phyloP scores from a whole-genome alignment of 2,329 filamentous ascomycete species.

The Fusarium sublunatum region DNA sequence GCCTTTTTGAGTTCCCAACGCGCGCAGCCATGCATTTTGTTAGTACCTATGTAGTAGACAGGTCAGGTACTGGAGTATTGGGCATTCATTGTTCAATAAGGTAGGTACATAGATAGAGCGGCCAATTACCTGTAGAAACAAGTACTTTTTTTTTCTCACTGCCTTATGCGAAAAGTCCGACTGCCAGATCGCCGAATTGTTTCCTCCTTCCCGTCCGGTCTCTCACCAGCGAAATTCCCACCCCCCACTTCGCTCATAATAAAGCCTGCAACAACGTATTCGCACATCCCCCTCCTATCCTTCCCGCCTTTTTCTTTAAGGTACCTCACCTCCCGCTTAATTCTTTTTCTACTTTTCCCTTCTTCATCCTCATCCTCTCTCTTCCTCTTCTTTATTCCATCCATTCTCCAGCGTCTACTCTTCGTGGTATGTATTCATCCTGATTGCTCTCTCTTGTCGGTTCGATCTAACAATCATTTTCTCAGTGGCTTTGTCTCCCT shows the following conservation, averaged over 20 bases:
- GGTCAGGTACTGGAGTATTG: conserved; percentile 11
- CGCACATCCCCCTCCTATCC: conserved; percentile 46
- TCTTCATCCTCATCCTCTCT: conserved; percentile 33
- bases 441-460: conserved; percentile 14
- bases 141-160: neutral
- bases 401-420: conserved; percentile 26
- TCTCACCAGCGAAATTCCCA: conserved; percentile 35
- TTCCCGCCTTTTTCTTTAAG: conserved; percentile 44
- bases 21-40: conserved; percentile 14
- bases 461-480: conserved; percentile 32
- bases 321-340: conserved; percentile 48
- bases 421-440: conserved; percentile 16
- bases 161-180: no score
- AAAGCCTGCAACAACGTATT: conserved; percentile 46
- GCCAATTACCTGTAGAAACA: neutral
- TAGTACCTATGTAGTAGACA: no score
- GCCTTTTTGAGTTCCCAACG: neutral
- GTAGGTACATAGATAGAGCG: conserved; percentile 14
- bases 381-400: conserved; percentile 27
- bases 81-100: no score
- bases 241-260: conserved; percentile 40
- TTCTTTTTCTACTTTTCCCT: conserved; percentile 44
- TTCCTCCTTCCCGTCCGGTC: conserved; percentile 18
- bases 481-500: conserved; percentile 41
- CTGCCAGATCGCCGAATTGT: neutral